A percentile compares a stretch with the other conserved stretches of the same genome.
These are phyloP conservation scores for Epichloe sylvatica DNA, from an alignment of 2,329 filamentous ascomycete species.

Conservation along the genomic window DNA sequence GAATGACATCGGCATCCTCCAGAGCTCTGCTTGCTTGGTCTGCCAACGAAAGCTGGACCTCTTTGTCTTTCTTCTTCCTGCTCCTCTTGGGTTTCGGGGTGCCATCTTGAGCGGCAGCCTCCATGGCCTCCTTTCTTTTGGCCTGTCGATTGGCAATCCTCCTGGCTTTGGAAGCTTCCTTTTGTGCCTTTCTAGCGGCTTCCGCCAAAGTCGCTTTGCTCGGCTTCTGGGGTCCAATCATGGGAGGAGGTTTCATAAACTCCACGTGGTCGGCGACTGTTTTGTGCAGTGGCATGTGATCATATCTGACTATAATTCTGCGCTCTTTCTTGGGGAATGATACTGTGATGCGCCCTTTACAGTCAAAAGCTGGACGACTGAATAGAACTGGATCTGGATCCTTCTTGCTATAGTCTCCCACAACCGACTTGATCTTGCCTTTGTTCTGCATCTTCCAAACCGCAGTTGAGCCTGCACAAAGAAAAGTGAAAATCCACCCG, in stretches of 20 bases:
- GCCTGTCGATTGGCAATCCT: conserved; percentile 13
- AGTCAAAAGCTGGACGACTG: conserved; percentile 47
- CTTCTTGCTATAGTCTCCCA: conserved; percentile 36
- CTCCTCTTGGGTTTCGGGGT: conserved; percentile 17
- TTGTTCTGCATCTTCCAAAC: conserved; percentile 37
- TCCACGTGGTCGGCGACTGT: conserved; percentile 37
- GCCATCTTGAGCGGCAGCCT: neutral
- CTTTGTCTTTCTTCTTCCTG: conserved; percentile 10
- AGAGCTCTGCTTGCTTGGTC: conserved; percentile 5
- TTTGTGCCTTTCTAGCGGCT: conserved; percentile 13
- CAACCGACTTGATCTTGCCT: conserved; percentile 22
- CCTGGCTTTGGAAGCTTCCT: conserved; percentile 12
- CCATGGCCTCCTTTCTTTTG: conserved; percentile 14
- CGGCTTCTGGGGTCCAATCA: conserved; percentile 14
- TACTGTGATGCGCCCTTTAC: conserved; percentile 36
- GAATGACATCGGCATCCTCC: conserved; percentile 2
- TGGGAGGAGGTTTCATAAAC: conserved; percentile 31
- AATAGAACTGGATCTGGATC: conserved; percentile 27
- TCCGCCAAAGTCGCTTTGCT: neutral
- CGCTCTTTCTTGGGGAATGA: conserved; percentile 34
- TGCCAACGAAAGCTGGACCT: conserved; percentile 6
- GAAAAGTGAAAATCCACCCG: conserved; percentile 40
- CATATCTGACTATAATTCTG: conserved; percentile 38
- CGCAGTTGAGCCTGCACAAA: conserved; percentile 38
- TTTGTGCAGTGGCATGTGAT: conserved; percentile 42